Evolutionary conservation across 805 yeast genomes (phyloP).

Genomic region (Tetrapisispora namnaoensis): DNA sequence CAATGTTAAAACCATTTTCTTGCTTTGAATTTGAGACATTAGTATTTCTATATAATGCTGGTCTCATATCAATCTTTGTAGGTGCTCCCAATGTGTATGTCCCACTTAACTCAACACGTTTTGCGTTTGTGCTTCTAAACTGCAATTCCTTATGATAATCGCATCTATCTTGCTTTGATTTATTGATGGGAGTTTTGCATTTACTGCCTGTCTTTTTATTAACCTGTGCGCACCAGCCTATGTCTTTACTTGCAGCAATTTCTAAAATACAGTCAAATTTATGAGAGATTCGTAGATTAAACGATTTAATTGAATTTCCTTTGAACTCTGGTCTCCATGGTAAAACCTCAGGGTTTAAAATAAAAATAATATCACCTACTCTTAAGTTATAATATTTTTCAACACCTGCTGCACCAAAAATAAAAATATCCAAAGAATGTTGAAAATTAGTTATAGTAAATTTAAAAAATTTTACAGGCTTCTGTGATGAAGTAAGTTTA

Average conservation of each 20-base stretch:
- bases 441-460: constrained; percentile 61
- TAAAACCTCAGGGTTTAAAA: constrained; percentile 64
- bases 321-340: constrained; percentile 25
- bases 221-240: constrained; percentile 54
- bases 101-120: constrained; percentile 69
- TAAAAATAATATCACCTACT: constrained; percentile 63
- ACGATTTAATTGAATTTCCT: constrained; percentile 29
- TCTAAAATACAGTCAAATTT: constrained; percentile 50
- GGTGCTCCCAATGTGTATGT: constrained; percentile 50
- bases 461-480: constrained; percentile 46
- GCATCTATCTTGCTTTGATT: constrained; percentile 46
- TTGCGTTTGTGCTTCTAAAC: constrained; percentile 42
- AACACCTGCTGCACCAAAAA: constrained; percentile 56
- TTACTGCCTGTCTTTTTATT: constrained; percentile 37
- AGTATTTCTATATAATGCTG: constrained; percentile 28
- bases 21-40: neutral
- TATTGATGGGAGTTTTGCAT: constrained; percentile 57
- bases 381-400: constrained; percentile 62
- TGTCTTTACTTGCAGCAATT: constrained; percentile 59
- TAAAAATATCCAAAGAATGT: constrained; percentile 45
- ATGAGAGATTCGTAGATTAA: constrained; percentile 47
- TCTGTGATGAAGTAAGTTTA: constrained; percentile 33
- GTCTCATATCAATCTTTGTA: constrained; percentile 34
- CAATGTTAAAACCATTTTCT: neutral
- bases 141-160: constrained; percentile 59